These are phyloP conservation scores for Zoysia matrella DNA, from an alignment of 202 grass and related monocot genomes.

Conservation along the genomic window DNA sequence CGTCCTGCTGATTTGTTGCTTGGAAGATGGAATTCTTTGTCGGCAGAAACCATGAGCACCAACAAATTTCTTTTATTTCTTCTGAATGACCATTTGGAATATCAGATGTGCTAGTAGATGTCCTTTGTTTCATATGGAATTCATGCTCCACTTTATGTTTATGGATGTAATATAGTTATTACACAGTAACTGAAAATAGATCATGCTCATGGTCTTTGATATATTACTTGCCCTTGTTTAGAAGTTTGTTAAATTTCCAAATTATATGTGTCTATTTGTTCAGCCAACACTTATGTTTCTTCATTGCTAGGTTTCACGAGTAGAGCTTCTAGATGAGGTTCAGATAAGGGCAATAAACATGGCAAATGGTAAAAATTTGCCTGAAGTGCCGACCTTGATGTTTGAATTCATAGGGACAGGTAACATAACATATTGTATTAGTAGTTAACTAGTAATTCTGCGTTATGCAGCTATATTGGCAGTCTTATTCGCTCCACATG, in stretches of 20 bases:
- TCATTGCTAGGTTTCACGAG: slow-evolving; percentile 77
- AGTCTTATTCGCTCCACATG: slow-evolving; percentile 1
- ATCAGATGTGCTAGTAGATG: neutral
- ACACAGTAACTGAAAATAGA: neutral
- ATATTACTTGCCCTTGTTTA: slow-evolving; percentile 12
- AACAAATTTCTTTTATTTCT: neutral
- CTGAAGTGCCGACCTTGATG: slow-evolving; percentile 93
- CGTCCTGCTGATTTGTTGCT: neutral
- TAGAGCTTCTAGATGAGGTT: slow-evolving; percentile 97
- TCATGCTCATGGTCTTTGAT: neutral
- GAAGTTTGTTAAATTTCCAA: slow-evolving; percentile 1
- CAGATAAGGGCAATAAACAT: slow-evolving; percentile 97
- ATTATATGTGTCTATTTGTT: neutral
- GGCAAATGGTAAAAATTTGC: slow-evolving; percentile 83
- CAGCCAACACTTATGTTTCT: slow-evolving; percentile 35
- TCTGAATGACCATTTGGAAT: slow-evolving; percentile 13
- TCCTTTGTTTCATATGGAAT: too few relatives aligned
- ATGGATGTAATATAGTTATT: slow-evolving; percentile 2
- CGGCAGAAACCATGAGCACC: too few relatives aligned
- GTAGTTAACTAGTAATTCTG: neutral
- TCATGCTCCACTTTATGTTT: slow-evolving; percentile 16
- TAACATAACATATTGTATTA: slow-evolving; percentile 37
- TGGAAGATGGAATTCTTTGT: too few relatives aligned
- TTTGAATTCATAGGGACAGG: slow-evolving; percentile 99
- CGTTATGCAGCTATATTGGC: slow-evolving; percentile 4